These are phyloP conservation scores for Globisporangium sylvaticum DNA, from an alignment of 352 stramenopile species.

Conservation along the genomic window DNA sequence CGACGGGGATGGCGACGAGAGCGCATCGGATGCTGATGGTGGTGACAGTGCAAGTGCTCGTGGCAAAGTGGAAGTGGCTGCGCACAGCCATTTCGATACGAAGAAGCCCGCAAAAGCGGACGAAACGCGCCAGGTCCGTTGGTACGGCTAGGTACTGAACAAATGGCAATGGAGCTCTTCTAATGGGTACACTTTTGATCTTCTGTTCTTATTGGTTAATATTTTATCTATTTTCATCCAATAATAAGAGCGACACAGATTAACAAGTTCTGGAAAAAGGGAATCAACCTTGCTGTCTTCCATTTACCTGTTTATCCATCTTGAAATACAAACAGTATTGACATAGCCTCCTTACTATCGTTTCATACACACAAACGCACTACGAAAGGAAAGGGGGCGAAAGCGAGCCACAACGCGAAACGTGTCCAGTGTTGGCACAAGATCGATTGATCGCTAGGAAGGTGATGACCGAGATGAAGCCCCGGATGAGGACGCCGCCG, in stretches of 20 bases:
- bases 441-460: conserved; percentile 9
- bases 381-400: background rate
- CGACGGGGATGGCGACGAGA: background rate
- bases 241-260: background rate
- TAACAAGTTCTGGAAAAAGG: background rate
- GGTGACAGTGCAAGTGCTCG: background rate
- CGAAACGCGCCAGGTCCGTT: conserved; percentile 8
- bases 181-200: background rate
- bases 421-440: conserved; percentile 2
- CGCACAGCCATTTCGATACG: background rate
- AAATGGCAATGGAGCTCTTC: background rate
- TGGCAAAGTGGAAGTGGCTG: background rate
- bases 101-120: conserved; percentile 5
- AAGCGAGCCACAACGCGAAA: conserved; percentile 1
- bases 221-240: background rate
- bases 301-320: background rate
- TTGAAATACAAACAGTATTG: too few relatives aligned
- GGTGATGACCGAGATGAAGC: background rate
- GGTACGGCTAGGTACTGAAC: background rate
- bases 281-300: too few relatives aligned
- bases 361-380: background rate
- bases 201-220: background rate
- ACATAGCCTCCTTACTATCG: background rate
- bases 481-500: background rate
- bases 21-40: background rate